Percentiles rank a stretch among this genome's conserved stretches.
phyloP scores from a whole-genome alignment of 345 rosid species.

The Sonneratia caseolaris region DNA sequence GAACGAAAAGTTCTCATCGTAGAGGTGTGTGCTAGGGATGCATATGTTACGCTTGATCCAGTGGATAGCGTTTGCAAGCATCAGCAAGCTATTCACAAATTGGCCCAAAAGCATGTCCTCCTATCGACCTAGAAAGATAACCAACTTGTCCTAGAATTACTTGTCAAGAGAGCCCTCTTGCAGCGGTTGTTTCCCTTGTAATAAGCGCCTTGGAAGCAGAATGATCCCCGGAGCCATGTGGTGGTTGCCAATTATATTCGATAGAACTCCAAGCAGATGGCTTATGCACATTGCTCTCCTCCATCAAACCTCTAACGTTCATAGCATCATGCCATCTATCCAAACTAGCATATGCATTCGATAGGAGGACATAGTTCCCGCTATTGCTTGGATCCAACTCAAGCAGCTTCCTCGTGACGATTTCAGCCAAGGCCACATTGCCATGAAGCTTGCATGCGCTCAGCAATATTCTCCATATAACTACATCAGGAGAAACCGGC shows the following conservation, averaged over 20 bases:
- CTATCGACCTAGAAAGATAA: neutral
- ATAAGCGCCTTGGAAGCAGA: neutral
- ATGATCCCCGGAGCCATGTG: constrained; percentile 2
- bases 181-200: neutral
- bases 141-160: neutral
- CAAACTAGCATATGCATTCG: constrained; percentile 44
- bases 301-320: constrained; percentile 35
- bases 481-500: constrained; percentile 37
- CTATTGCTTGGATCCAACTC: constrained; percentile 46
- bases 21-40: too few species aligned
- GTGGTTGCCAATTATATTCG: constrained; percentile 15
- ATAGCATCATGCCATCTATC: constrained; percentile 52
- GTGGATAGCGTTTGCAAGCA: too few species aligned
- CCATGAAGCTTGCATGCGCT: constrained; percentile 57
- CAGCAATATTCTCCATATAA: constrained; percentile 56
- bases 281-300: constrained; percentile 31
- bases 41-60: too few species aligned
- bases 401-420: constrained; percentile 34
- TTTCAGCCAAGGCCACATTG: constrained; percentile 40
- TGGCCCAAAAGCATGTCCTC: neutral
- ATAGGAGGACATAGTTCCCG: constrained; percentile 55
- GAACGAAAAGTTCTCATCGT: too few species aligned
- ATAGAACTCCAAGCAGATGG: constrained; percentile 41
- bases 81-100: neutral
- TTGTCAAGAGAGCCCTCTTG: neutral